Base-by-base conservation (phyloP, 192 early-diverging fungal genomes). In the Neocallimastix lanati region DNA sequence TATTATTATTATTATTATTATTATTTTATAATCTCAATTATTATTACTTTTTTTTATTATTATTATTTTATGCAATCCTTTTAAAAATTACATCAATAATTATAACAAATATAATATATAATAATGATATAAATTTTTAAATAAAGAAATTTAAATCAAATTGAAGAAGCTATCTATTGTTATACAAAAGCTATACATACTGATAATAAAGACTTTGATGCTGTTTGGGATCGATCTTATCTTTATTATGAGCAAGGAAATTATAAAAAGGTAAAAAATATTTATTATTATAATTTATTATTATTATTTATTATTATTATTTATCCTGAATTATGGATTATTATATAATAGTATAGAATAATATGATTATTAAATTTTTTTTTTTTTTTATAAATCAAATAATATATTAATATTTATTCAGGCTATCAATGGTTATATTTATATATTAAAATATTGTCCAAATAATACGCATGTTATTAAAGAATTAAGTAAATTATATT, bases 101-200 rank as follows among this genome's bases (percentile, higher is more conserved):
- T n/a, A n/a, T n/a, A n/a, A n/a, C n/a, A n/a, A n/a, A n/a, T n/a
- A n/a, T n/a, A n/a, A n/a, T n/a, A n/a, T n/a, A n/a, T n/a, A n/a
- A n/a, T n/a, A n/a, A n/a, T n/a, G 16, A 38, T 38, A 38, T 38
- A 14, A 13, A 38, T 38, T 14, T 38, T 14, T 28, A 13, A 7
- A 78, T 82, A 16, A 21, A 91, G 87, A 78, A 86, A 91, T 30
- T 82, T 90, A 29, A 88, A 88, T 50, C 86, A 90, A 76, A 86
- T 86, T 29, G 87, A 93, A 29, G 94, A 97, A 81, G 95, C 94
- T 6, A 82, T 97, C 21, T 96, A 96, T 82, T 97, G 94, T 82
- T 90, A 91, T 40, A 83, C 85, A 13, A 90, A 92, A 76, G 91
- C 94, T 4, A 87, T 93, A 11, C 58, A 79, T 2, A 88, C 89